Conservation (phyloP, 1,139 yeast genomes). For the Blastobotrys arbuscula region DNA sequence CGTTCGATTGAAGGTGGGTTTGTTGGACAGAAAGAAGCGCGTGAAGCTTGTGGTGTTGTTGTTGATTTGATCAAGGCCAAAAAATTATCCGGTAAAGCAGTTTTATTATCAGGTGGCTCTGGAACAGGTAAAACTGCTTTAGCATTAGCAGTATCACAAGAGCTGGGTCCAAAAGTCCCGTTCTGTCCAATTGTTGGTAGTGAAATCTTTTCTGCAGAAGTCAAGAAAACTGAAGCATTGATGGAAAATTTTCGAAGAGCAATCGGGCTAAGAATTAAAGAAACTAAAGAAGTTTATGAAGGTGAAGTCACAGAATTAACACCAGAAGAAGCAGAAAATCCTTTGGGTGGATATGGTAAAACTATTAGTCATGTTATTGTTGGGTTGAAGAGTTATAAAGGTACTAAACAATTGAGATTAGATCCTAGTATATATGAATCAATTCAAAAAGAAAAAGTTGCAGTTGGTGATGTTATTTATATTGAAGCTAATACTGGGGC, state of each 20-base stretch:
- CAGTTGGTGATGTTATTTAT: slow-evolving; percentile 94
- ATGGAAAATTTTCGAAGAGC: slow-evolving; percentile 98
- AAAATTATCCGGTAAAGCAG: slow-evolving; percentile 95
- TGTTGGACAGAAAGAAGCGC: slow-evolving; percentile 89
- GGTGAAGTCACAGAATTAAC: slow-evolving; percentile 97
- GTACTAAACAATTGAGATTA: slow-evolving; percentile 84
- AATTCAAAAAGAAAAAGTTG: slow-evolving; percentile 90
- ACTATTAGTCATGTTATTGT: slow-evolving; percentile 91
- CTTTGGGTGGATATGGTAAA: slow-evolving; percentile 96
- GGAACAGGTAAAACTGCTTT: slow-evolving; percentile 98
- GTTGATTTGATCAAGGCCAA: slow-evolving; percentile 91
- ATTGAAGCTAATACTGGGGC: slow-evolving; percentile 98
- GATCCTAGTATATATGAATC: slow-evolving; percentile 96
- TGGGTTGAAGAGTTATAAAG: slow-evolving; percentile 92
- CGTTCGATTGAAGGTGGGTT: slow-evolving; percentile 87
- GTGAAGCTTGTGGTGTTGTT: slow-evolving; percentile 96
- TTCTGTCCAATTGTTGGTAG: slow-evolving; percentile 97
- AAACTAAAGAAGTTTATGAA: slow-evolving; percentile 95
- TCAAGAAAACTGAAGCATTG: slow-evolving; percentile 91
- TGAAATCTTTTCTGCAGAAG: slow-evolving; percentile 94
- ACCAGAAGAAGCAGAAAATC: slow-evolving; percentile 96
- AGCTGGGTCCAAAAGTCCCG: slow-evolving; percentile 96
- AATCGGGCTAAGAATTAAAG: slow-evolving; percentile 91
- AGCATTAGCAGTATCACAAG: slow-evolving; percentile 94
- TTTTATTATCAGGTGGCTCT: slow-evolving; percentile 92